Percentiles rank a stretch among this genome's conserved stretches.
Evolutionary conservation across 139 green algal genomes (phyloP).

Genomic region (Marvania coccoides): DNA sequence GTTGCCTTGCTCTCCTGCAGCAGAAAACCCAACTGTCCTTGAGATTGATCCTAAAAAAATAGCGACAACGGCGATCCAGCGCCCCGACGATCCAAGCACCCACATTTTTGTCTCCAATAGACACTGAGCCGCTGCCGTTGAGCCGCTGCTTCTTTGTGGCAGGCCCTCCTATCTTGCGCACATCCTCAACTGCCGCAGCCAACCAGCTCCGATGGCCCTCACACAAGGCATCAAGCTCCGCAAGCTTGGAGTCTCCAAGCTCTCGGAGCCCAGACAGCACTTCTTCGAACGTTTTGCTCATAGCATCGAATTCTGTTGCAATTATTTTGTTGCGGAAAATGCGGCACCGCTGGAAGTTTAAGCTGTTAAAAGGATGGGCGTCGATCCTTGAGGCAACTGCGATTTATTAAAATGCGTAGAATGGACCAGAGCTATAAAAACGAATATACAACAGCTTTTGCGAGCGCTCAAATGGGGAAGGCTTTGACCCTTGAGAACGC

Average conservation of each 20-base stretch:
- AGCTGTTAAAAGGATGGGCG: no score
- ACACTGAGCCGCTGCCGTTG: not conserved
- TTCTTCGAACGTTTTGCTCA: slow-evolving; percentile 10
- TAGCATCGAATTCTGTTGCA: not conserved
- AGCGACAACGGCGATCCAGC: not conserved
- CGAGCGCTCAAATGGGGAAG: no score
- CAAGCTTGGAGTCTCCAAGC: slow-evolving; percentile 6
- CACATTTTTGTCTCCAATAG: not conserved
- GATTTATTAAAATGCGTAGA: no score
- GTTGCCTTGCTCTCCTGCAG: not conserved
- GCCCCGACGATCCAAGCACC: not conserved
- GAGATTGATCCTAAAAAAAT: not conserved
- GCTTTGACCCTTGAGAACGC: no score
- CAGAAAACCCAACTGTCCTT: not conserved
- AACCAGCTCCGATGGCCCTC: slow-evolving; percentile 14
- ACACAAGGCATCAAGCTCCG: slow-evolving; percentile 1
- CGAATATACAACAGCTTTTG: no score
- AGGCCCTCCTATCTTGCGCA: slow-evolving; percentile 3
- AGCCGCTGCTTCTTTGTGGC: slow-evolving; percentile 17
- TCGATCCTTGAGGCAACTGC: no score
- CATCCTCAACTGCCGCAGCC: not conserved
- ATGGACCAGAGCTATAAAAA: no score
- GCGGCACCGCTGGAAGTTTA: no score
- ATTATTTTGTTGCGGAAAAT: no score
- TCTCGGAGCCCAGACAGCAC: slow-evolving; percentile 9